Percentiles rank a stretch among this genome's conserved stretches.
These are phyloP conservation scores for Penicillium expansum DNA, from an alignment of 2,329 filamentous ascomycete species.

Conservation along the genomic window DNA sequence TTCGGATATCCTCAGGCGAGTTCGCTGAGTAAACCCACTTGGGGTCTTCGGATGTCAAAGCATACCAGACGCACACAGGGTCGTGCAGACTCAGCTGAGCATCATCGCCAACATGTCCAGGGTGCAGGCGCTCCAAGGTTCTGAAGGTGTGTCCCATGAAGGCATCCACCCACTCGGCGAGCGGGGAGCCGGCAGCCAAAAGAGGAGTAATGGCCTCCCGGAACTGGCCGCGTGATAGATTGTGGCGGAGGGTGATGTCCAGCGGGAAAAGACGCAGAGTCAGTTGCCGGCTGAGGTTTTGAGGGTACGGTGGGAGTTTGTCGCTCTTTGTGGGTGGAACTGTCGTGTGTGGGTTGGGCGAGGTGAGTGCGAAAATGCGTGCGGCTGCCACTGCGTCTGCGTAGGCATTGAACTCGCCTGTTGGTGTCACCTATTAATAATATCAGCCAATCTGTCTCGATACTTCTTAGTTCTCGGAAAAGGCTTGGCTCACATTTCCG, in stretches of 20 bases:
- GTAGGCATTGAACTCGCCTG: conserved; percentile 93
- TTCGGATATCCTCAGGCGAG: conserved; percentile 72
- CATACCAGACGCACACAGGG: conserved; percentile 76
- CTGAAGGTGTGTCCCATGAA: conserved; percentile 70
- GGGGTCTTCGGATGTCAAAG: conserved; percentile 53
- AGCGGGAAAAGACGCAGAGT: conserved; percentile 71
- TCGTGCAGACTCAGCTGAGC: conserved; percentile 70
- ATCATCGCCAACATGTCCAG: conserved; percentile 49
- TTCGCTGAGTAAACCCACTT: conserved; percentile 48
- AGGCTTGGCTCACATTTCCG: conserved; percentile 63
- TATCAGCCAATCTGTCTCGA: neutral
- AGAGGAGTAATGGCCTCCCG: conserved; percentile 54
- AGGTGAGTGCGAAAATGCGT: conserved; percentile 73
- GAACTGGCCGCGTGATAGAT: conserved; percentile 62
- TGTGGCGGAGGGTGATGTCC: conserved; percentile 72
- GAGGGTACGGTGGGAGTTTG: conserved; percentile 61
- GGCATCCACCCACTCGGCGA: conserved; percentile 69
- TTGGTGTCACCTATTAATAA: conserved; percentile 57
- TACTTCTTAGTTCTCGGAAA: neutral
- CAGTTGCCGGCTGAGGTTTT: conserved; percentile 60
- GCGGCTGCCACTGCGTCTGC: conserved; percentile 79
- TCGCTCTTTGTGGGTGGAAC: conserved; percentile 63
- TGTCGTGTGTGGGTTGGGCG: conserved; percentile 69
- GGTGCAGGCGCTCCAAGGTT: conserved; percentile 64
- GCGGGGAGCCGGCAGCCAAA: conserved; percentile 63